Evolutionary conservation across 1,284 basidiomycete genomes (phyloP).

Genomic region (Chiua sp.): DNA sequence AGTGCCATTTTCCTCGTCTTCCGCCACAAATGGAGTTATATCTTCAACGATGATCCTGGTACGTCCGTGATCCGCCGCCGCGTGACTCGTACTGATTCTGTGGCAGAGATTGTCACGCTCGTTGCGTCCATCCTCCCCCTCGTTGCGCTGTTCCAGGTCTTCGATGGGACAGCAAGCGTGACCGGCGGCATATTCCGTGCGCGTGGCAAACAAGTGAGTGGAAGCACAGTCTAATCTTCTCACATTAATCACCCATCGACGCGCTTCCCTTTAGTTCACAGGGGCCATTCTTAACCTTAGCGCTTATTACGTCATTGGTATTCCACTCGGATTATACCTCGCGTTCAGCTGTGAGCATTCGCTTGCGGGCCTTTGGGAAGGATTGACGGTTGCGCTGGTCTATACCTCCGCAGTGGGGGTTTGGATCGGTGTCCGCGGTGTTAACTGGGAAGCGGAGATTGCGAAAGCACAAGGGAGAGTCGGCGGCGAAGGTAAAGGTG

Average conservation of each 20-base stretch:
- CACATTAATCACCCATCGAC: neutral
- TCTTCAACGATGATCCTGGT: conserved; percentile 88
- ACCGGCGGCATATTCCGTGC: conserved; percentile 81
- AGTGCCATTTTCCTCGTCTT: conserved; percentile 78
- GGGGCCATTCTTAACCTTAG: conserved; percentile 69
- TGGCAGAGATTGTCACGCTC: conserved; percentile 60
- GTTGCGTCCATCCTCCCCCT: conserved; percentile 79
- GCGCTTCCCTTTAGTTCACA: conserved; percentile 39
- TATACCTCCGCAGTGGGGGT: conserved; percentile 59
- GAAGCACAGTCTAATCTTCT: neutral
- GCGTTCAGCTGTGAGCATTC: conserved; percentile 56
- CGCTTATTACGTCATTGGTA: conserved; percentile 71
- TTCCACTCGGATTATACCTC: conserved; percentile 72
- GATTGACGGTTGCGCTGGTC: conserved; percentile 66
- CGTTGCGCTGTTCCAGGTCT: conserved; percentile 83
- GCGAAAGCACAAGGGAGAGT: conserved; percentile 50
- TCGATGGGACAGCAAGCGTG: conserved; percentile 75
- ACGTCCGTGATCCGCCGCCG: conserved; percentile 18
- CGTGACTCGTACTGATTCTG: conserved; percentile 7
- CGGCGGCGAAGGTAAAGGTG: conserved; percentile 18
- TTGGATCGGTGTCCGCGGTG: conserved; percentile 49
- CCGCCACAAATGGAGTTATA: conserved; percentile 74
- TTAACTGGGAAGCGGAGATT: conserved; percentile 71
- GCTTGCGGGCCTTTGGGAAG: conserved; percentile 70
- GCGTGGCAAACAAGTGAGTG: conserved; percentile 70